Evolutionary conservation across 768 basidiomycete species (phyloP).

Genomic region (Galerina marginata): DNA sequence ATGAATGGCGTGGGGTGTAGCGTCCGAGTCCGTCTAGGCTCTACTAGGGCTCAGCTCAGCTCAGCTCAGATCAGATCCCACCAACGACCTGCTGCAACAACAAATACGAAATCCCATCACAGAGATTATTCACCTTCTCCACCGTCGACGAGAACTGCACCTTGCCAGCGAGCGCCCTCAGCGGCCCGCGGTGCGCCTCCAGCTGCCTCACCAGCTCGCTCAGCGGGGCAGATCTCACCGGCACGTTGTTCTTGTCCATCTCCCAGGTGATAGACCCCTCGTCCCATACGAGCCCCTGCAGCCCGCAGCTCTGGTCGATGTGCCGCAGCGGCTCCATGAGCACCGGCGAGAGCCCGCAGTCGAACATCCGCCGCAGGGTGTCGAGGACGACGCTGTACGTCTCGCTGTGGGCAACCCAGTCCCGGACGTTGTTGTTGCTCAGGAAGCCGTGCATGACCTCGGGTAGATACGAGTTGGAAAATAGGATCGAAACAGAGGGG

Average conservation of each 20-base stretch:
- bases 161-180: conserved; percentile 35
- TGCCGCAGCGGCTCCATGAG: conserved; percentile 26
- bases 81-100: conserved; percentile 37
- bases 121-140: conserved; percentile 42
- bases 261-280: conserved; percentile 10
- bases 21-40: neutral
- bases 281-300: conserved; percentile 27
- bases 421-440: conserved; percentile 33
- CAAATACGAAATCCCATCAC: conserved; percentile 44
- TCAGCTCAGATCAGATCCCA: conserved; percentile 2
- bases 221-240: neutral
- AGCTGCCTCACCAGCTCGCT: conserved; percentile 33
- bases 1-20: neutral
- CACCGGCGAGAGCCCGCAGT: conserved; percentile 18
- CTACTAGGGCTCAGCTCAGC: neutral
- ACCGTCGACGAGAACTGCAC: conserved; percentile 40
- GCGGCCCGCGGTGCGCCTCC: conserved; percentile 31
- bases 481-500: conserved; percentile 25
- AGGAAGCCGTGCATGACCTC: conserved; percentile 39
- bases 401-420: conserved; percentile 42
- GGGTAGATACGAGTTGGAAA: conserved; percentile 34
- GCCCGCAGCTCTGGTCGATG: conserved; percentile 24
- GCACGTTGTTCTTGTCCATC: neutral
- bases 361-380: conserved; percentile 30
- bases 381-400: conserved; percentile 37